Evolutionary conservation across 305 asterid genomes (phyloP).

Genomic region (Solanum hybrid): DNA sequence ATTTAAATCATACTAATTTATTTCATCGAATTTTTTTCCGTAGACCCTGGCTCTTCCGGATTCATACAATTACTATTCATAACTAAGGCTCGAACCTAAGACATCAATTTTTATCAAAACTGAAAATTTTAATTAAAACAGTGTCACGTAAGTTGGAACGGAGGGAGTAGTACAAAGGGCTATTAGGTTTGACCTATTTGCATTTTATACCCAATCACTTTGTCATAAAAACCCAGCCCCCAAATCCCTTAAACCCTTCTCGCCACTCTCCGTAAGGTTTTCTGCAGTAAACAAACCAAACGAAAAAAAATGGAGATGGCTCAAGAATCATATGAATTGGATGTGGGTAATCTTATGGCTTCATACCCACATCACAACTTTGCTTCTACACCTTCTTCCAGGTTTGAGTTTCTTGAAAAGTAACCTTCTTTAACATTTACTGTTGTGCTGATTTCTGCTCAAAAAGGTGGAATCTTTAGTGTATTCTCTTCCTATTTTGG

Average conservation of each 20-base stretch:
- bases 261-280: not conserved
- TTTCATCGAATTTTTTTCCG: accelerated
- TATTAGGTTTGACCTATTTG: not conserved
- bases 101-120: no score
- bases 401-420: not conserved
- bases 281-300: not conserved
- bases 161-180: not conserved
- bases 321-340: not conserved
- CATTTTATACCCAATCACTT: not conserved
- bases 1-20: no score
- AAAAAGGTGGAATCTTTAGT: not conserved
- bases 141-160: not conserved
- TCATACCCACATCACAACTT: not conserved
- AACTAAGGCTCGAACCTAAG: accelerated
- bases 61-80: no score
- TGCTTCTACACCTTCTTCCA: not conserved
- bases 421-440: not conserved
- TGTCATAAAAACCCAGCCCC: not conserved
- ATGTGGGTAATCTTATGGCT: not conserved
- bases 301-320: not conserved
- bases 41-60: not conserved
- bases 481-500: not conserved
- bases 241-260: not conserved
- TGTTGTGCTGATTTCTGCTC: not conserved
- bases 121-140: not conserved